phyloP scores from a whole-genome alignment of 2,329 filamentous ascomycete genomes.

The Paradendryphiella salina region DNA sequence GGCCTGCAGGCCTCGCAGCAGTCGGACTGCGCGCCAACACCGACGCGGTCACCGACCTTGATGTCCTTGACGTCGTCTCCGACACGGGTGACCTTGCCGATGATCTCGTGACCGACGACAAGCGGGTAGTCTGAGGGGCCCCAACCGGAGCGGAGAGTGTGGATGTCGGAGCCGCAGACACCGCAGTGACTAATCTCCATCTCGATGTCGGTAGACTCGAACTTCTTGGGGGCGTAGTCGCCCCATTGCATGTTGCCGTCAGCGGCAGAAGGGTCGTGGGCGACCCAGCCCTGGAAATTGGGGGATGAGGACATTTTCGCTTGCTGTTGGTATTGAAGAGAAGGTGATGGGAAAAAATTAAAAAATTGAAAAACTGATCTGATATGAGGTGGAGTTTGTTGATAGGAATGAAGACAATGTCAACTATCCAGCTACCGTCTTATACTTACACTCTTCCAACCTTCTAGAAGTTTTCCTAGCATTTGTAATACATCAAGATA shows the following conservation, averaged over 20 bases:
- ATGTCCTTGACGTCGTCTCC: constrained; percentile 54
- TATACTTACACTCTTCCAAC: neutral
- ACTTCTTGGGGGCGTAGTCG: constrained; percentile 48
- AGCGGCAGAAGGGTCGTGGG: constrained; percentile 53
- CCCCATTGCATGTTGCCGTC: constrained; percentile 61
- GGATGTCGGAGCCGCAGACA: constrained; percentile 44
- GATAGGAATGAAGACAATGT: neutral
- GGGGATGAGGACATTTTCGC: constrained; percentile 27
- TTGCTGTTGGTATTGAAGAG: neutral
- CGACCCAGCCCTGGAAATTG: constrained; percentile 61
- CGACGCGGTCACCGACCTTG: constrained; percentile 64
- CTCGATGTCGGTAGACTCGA: constrained; percentile 68
- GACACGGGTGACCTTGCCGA: constrained; percentile 45
- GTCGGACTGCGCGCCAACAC: constrained; percentile 55
- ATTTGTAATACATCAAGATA: constrained; percentile 29
- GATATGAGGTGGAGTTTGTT: neutral
- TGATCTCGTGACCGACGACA: constrained; percentile 49
- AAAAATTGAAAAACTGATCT: neutral
- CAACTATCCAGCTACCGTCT: neutral
- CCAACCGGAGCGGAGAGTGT: constrained; percentile 49
- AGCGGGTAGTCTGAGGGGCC: constrained; percentile 55
- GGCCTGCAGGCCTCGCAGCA: constrained; percentile 55
- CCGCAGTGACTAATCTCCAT: constrained; percentile 49
- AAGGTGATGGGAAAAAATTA: neutral
- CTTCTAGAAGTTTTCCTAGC: constrained; percentile 10